Evolutionary conservation across 371 early-diverging fungal species (phyloP).

Genomic region (Ordospora colligata): DNA sequence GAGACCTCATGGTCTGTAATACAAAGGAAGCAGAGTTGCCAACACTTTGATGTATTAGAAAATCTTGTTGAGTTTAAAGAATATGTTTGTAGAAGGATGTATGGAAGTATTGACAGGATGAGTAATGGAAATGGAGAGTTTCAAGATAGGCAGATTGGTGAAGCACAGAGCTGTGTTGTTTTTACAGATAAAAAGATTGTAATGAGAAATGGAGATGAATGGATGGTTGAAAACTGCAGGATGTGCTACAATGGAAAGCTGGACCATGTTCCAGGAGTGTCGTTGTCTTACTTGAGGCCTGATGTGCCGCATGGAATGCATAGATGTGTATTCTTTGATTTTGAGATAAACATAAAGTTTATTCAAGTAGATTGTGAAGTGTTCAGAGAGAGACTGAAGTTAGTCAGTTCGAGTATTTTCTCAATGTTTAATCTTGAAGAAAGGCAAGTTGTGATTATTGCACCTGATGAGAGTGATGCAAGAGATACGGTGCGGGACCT

Average conservation of each 20-base stretch:
- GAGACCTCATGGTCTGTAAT: not conserved
- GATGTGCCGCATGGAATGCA: not conserved
- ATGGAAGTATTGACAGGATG: not conserved
- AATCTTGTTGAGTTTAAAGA: not conserved
- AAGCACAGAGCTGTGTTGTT: no score
- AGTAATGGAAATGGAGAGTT: no score
- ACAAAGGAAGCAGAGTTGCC: conserved; percentile 2
- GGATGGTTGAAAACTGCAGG: not conserved
- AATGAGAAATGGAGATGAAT: not conserved
- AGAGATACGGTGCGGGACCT: conserved; percentile 7
- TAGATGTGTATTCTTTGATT: not conserved
- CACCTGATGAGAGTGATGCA: not conserved
- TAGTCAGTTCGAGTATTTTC: not conserved
- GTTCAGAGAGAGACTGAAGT: not conserved
- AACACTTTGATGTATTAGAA: not conserved
- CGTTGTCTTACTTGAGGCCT: not conserved
- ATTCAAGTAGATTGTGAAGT: not conserved
- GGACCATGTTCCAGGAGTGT: not conserved
- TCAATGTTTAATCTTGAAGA: not conserved
- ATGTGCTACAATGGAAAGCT: not conserved
- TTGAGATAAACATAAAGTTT: not conserved
- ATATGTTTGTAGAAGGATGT: not conserved
- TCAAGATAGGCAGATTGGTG: no score
- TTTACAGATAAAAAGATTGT: not conserved
- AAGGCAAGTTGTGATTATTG: not conserved